Conservation (phyloP, 352 stramenopile genomes). For the Phytophthora foliorum region DNA sequence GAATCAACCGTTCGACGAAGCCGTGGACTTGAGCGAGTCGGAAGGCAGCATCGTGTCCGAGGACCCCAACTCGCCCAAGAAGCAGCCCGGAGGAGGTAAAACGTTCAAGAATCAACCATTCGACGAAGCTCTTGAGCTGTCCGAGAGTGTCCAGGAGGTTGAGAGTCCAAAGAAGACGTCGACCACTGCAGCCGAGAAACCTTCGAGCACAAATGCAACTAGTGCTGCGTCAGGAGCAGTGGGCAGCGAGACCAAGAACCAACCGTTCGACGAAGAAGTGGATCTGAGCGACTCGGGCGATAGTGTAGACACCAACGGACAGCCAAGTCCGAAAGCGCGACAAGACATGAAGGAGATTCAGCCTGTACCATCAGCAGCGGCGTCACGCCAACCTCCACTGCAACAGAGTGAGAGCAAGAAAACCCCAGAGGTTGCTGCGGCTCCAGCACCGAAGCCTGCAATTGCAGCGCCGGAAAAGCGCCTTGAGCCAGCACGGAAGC, state of each 20-base stretch:
- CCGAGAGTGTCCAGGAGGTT: conserved; percentile 78
- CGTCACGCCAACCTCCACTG: conserved; percentile 16
- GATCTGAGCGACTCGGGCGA: conserved; percentile 89
- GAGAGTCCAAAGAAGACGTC: conserved; percentile 63
- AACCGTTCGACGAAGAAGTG: conserved; percentile 89
- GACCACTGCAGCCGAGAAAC: conserved; percentile 23
- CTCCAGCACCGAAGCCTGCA: conserved; percentile 37
- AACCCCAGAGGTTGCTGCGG: conserved; percentile 3
- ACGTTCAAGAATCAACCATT: conserved; percentile 84
- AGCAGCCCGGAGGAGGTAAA: conserved; percentile 25
- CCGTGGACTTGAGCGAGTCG: conserved; percentile 89
- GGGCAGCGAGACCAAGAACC: conserved; percentile 80
- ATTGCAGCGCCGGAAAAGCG: conserved; percentile 40
- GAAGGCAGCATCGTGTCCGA: conserved; percentile 65
- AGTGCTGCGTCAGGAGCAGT: background rate
- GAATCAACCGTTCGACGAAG: conserved; percentile 91
- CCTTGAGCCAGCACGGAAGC: conserved; percentile 55
- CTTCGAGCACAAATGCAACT: conserved; percentile 8
- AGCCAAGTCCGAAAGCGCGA: conserved; percentile 60
- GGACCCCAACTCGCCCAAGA: conserved; percentile 71
- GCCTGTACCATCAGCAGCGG: conserved; percentile 8
- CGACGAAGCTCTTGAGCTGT: conserved; percentile 87
- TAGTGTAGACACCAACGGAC: conserved; percentile 85
- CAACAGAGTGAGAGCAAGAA: conserved; percentile 30
- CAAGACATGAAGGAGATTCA: conserved; percentile 27